Evolutionary conservation across 2,329 filamentous ascomycete species (phyloP), one percentile per base, ranked within the genome.

Genomic region (Scedosporium boydii): DNA sequence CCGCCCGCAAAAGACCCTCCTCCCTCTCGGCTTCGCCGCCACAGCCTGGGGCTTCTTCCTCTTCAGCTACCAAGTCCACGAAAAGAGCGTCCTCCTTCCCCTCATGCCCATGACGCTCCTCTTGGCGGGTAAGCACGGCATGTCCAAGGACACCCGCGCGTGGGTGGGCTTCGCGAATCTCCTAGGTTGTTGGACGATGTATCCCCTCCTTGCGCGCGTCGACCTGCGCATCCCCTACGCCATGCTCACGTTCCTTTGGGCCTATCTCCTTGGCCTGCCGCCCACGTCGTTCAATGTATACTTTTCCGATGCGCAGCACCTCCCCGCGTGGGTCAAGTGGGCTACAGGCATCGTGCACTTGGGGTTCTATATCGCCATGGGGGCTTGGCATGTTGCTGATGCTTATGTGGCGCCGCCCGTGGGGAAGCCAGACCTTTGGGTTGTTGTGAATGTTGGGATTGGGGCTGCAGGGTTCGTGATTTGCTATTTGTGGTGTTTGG

Each of bases 91-190:
- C 0, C 80, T 99, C 4, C 83, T 99, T 2, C 96, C 95, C 1
- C 79, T 99, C 57, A 84, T 98, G 72, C 95, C 95, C 0, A 96
- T 96, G 90, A 98, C 93, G 0, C 76, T 97, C 6, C 80, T 98
- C 4, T 80, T 99, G 46, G 89, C 90, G 16, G 87, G 89, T 16
- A 85, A 87, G 65, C 84, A 90, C 58, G 93, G 93, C 0, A 77
- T 99, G 59, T 85, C 85, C 64, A 89, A 89, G 64, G 86, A 88
- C 61, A 85, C 84, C 18, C 85, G 95, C 58, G 87, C 91, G 1
- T 99, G 95, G 95, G 88, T 98, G 4, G 93, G 93, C n/a, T 96
- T 96, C 71, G 93, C 92, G 61, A 99, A 99, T 71, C 81, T 95
- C 14, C 82, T 97, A 10, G 93, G 89, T 7, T 85, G 84, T 38